These are phyloP conservation scores for Picocystis salinarum DNA, from an alignment of 139 green algal genomes.

Conservation along the genomic window DNA sequence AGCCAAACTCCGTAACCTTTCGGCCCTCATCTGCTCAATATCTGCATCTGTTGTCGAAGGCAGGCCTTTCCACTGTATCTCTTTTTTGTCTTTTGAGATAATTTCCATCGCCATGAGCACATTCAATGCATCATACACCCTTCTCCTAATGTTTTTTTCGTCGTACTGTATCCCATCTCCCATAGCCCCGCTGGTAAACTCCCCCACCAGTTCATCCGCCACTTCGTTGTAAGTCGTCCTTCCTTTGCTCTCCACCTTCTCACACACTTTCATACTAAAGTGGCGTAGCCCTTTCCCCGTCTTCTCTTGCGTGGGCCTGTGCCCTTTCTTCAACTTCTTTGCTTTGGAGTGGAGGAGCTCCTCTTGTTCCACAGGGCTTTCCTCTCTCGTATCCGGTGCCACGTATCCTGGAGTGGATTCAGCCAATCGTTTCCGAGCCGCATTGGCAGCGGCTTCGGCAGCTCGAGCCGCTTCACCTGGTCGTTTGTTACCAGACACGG, in stretches of 20 bases:
- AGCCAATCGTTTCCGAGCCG: constrained; percentile 3
- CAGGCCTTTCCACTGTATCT: constrained; percentile 56
- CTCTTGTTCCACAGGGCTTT: no score
- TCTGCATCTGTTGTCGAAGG: constrained; percentile 10
- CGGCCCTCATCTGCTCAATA: not conserved
- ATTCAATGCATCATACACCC: constrained; percentile 96
- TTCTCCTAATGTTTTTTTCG: constrained; percentile 81
- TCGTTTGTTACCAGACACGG: not conserved
- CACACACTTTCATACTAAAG: constrained; percentile 63
- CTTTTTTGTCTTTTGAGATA: constrained; percentile 82
- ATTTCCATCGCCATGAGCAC: constrained; percentile 88
- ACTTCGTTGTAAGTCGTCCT: constrained; percentile 89
- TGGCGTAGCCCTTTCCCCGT: constrained; percentile 51
- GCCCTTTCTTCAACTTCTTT: constrained; percentile 6
- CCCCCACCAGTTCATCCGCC: constrained; percentile 73
- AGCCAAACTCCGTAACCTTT: not conserved
- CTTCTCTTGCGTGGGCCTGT: constrained; percentile 11
- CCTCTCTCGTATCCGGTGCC: no score
- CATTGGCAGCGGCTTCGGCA: not conserved
- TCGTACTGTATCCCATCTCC: constrained; percentile 29
- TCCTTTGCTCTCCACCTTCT: constrained; percentile 66
- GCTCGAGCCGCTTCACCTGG: not conserved
- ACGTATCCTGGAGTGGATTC: no score
- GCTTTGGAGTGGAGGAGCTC: no score
- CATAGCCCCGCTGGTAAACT: constrained; percentile 20